A percentile compares a stretch with the other conserved stretches of the same genome.
phyloP scores from a whole-genome alignment of 2,329 filamentous ascomycete genomes.

The Blastomyces emzantsi region DNA sequence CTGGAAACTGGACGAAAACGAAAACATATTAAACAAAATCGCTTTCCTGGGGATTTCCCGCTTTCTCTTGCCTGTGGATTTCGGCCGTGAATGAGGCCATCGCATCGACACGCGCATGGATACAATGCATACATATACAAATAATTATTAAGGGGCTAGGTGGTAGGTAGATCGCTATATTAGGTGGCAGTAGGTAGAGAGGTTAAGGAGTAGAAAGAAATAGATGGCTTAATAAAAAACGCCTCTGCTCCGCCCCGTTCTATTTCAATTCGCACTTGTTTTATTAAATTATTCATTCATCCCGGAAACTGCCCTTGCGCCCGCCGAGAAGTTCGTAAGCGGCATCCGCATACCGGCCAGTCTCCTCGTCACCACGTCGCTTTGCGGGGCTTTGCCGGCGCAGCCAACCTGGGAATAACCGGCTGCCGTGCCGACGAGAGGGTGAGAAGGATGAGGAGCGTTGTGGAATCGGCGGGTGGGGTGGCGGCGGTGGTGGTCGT shows the following conservation, averaged over 20 bases:
- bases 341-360: constrained; percentile 23
- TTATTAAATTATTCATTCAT: constrained; percentile 1
- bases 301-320: constrained; percentile 5
- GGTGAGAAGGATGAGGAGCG: constrained; percentile 26
- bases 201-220: background rate
- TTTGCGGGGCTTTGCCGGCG: constrained; percentile 33
- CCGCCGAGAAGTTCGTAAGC: constrained; percentile 29
- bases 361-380: constrained; percentile 31
- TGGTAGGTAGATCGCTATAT: background rate
- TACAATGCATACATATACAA: background rate
- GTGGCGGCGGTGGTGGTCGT: constrained; percentile 1
- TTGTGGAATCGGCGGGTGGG: constrained; percentile 7
- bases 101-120: background rate
- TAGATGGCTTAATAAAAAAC: background rate
- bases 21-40: background rate
- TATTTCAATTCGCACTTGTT: background rate
- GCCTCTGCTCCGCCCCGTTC: background rate
- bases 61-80: background rate
- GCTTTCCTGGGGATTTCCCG: background rate
- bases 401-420: constrained; percentile 29
- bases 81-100: background rate
- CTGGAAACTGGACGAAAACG: too few relatives aligned
- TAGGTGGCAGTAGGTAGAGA: background rate
- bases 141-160: background rate
- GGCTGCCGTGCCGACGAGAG: constrained; percentile 28